A percentile compares a stretch with the other conserved stretches of the same genome.
These are phyloP conservation scores for Cystobasidium tubakii DNA, from an alignment of 768 basidiomycete genomes.

Conservation along the genomic window DNA sequence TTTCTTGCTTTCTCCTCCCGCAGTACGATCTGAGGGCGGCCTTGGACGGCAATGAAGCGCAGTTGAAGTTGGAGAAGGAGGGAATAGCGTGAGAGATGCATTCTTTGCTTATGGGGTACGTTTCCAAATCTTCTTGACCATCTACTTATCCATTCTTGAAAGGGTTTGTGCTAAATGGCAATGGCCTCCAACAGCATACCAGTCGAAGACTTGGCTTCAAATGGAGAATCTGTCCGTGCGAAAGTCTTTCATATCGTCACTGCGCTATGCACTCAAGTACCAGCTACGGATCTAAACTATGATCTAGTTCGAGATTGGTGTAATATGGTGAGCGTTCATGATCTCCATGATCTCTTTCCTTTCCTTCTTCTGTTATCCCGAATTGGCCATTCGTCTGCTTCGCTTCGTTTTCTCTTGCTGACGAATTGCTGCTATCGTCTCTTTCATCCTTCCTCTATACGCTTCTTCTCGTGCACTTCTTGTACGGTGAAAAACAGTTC, in stretches of 20 bases:
- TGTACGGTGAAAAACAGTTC: no score
- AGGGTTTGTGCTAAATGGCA: no score
- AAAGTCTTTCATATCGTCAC: constrained; percentile 18
- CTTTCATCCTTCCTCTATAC: no score
- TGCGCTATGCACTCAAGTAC: constrained; percentile 9
- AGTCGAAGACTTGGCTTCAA: constrained; percentile 15
- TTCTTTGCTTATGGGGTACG: constrained; percentile 1
- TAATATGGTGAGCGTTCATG: constrained; percentile 24
- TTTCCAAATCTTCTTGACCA: no score
- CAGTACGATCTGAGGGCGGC: constrained; percentile 10
- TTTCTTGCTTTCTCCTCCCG: background rate
- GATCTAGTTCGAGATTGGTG: constrained; percentile 12
- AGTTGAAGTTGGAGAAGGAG: constrained; percentile 9
- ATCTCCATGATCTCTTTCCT: no score
- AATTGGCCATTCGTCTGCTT: no score
- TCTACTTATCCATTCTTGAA: no score
- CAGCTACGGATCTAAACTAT: constrained; percentile 11
- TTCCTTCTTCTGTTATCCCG: no score
- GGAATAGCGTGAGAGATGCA: constrained; percentile 18
- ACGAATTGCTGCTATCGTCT: no score
- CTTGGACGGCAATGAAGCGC: background rate
- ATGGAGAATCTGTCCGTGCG: constrained; percentile 9
- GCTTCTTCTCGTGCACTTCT: no score
- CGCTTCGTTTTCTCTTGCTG: no score
- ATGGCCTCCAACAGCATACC: no score